Percentiles rank a stretch among this genome's conserved stretches.
These are phyloP conservation scores for Gaertneriomyces semiglobifer DNA, from an alignment of 192 early-diverging fungal genomes.

Conservation along the genomic window DNA sequence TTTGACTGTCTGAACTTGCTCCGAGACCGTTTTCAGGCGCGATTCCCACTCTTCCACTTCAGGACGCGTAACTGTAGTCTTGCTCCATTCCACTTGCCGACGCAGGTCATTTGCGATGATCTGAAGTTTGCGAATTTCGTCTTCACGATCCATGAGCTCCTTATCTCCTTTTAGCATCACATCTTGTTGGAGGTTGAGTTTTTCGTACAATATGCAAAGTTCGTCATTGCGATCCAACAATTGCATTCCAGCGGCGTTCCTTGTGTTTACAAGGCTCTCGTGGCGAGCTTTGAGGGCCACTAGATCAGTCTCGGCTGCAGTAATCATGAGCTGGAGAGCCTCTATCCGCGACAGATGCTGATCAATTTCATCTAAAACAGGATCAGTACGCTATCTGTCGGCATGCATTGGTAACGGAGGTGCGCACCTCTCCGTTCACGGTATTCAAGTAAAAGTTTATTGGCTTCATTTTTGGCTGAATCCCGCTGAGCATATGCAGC, in stretches of 20 bases:
- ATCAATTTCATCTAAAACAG: constrained; percentile 51
- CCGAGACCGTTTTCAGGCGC: constrained; percentile 22
- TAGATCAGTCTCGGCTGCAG: constrained; percentile 54
- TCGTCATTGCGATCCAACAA: constrained; percentile 63
- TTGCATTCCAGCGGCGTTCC: constrained; percentile 52
- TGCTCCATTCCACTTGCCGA: constrained; percentile 43
- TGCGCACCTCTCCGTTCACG: constrained; percentile 46
- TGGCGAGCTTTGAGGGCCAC: constrained; percentile 44
- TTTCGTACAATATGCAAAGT: constrained; percentile 58
- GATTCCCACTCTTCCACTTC: constrained; percentile 24
- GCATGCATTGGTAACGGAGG: neutral
- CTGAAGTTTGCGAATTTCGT: constrained; percentile 45
- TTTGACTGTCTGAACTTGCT: constrained; percentile 25
- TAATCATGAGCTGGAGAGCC: constrained; percentile 51
- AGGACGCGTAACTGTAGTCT: constrained; percentile 23
- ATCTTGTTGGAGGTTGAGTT: constrained; percentile 46
- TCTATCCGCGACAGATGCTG: constrained; percentile 58
- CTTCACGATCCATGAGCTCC: constrained; percentile 34
- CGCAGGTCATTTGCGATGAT: constrained; percentile 39
- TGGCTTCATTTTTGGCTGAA: constrained; percentile 58
- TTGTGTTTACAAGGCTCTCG: constrained; percentile 48
- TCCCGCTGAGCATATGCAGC: constrained; percentile 54
- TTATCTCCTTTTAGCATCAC: constrained; percentile 42
- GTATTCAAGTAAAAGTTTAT: constrained; percentile 53
- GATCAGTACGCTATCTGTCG: neutral